phyloP scores from a whole-genome alignment of 2,329 filamentous ascomycete genomes.

The Alternaria hordeiaustralica region DNA sequence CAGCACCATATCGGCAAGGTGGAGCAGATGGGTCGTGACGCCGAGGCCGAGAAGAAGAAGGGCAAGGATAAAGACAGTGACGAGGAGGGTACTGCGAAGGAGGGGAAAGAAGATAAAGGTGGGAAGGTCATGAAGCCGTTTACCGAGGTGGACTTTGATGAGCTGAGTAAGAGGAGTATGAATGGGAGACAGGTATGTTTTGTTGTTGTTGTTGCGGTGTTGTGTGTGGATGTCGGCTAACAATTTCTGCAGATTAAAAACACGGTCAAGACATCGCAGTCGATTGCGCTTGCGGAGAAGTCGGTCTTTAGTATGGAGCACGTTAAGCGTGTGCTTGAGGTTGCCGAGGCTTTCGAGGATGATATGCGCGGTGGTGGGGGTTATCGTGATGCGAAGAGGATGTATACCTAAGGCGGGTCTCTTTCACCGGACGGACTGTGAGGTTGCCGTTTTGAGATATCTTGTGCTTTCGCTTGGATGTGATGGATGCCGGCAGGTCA shows the following conservation, averaged over 20 bases:
- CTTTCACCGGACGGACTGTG: neutral
- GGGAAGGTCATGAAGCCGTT: conserved; percentile 56
- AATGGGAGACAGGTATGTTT: conserved; percentile 69
- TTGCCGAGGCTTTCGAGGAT: conserved; percentile 80
- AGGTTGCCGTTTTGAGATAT: neutral
- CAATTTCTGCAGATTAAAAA: conserved; percentile 77
- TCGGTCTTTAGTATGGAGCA: conserved; percentile 77
- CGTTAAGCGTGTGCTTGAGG: conserved; percentile 81
- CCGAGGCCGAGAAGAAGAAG: conserved; percentile 64
- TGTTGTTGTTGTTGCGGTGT: neutral
- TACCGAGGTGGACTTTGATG: conserved; percentile 69
- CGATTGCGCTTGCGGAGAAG: conserved; percentile 77
- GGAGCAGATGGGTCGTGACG: conserved; percentile 51
- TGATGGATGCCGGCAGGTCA: neutral
- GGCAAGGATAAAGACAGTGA: neutral
- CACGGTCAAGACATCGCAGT: conserved; percentile 80
- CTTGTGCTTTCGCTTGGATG: neutral
- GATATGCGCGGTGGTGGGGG: conserved; percentile 83
- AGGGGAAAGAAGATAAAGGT: neutral
- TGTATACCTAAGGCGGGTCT: conserved; percentile 64
- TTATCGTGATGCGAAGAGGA: conserved; percentile 83
- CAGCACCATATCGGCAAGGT: conserved; percentile 82
- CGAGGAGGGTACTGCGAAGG: neutral
- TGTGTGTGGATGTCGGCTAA: conserved; percentile 10
- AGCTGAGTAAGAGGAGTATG: conserved; percentile 70